Evolutionary conservation across 202 grass and related monocot species (phyloP).

Genomic region (Setaria italica): DNA sequence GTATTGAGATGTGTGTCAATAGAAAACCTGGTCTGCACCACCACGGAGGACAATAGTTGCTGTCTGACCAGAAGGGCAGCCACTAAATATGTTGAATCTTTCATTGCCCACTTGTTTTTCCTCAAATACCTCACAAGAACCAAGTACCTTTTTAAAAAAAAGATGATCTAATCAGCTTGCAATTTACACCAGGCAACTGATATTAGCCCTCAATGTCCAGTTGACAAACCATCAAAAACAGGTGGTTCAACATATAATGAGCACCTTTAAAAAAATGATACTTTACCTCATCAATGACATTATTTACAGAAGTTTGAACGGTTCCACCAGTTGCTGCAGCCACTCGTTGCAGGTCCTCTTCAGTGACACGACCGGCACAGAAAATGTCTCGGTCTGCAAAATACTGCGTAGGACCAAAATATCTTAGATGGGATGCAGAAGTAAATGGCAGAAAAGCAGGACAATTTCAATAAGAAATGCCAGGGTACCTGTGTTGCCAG

Average conservation of each 20-base stretch:
- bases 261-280: background rate
- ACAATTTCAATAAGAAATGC: background rate
- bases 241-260: no score
- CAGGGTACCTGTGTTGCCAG: constrained; percentile 84
- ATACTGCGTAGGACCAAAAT: constrained; percentile 63
- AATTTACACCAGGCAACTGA: constrained; percentile 1
- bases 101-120: constrained; percentile 98
- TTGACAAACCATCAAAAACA: background rate
- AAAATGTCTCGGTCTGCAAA: constrained; percentile 97
- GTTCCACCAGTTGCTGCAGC: constrained; percentile 88
- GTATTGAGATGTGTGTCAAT: constrained; percentile 19
- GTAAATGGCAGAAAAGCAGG: background rate
- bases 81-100: constrained; percentile 95
- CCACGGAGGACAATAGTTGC: constrained; percentile 95
- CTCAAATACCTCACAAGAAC: constrained; percentile 89
- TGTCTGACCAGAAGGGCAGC: constrained; percentile 92
- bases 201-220: background rate
- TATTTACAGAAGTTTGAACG: constrained; percentile 96
- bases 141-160: constrained; percentile 70
- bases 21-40: constrained; percentile 88
- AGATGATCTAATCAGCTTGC: constrained; percentile 23
- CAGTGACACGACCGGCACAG: constrained; percentile 89
- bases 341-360: constrained; percentile 93
- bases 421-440: constrained; percentile 4
- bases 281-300: constrained; percentile 81